phyloP scores from a whole-genome alignment of 805 yeast species.

The Zygotorulaspora florentina region DNA sequence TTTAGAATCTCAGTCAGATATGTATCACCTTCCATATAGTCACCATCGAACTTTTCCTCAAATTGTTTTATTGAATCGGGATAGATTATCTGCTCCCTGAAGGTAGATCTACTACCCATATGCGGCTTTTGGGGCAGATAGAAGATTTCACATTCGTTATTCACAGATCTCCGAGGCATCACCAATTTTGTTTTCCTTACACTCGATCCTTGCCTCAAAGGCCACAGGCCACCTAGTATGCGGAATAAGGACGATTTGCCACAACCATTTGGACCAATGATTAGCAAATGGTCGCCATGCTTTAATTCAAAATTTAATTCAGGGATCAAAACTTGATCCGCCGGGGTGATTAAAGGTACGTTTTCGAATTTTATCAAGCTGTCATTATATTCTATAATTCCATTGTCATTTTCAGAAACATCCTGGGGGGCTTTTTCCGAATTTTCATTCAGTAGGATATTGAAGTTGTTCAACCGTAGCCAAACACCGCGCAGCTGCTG shows the following conservation, averaged over 20 bases:
- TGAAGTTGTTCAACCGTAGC: slow-evolving; percentile 64
- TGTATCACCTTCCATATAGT: slow-evolving; percentile 37
- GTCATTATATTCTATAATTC: slow-evolving; percentile 45
- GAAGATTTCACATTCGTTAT: slow-evolving; percentile 50
- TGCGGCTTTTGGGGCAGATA: slow-evolving; percentile 93
- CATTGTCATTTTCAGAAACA: slow-evolving; percentile 16
- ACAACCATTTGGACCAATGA: slow-evolving; percentile 95
- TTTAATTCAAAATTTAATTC: slow-evolving; percentile 66
- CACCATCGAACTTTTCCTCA: slow-evolving; percentile 33
- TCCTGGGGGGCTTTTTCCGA: slow-evolving; percentile 28
- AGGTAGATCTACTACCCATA: slow-evolving; percentile 57
- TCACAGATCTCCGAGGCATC: slow-evolving; percentile 28
- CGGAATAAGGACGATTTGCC: slow-evolving; percentile 92
- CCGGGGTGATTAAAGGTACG: slow-evolving; percentile 83
- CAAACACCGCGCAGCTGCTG: slow-evolving; percentile 84
- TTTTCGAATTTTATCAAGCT: slow-evolving; percentile 62
- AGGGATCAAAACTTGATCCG: slow-evolving; percentile 65
- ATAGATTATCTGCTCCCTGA: slow-evolving; percentile 84
- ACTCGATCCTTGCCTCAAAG: slow-evolving; percentile 54
- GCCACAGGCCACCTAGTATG: slow-evolving; percentile 92
- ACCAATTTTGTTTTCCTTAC: slow-evolving; percentile 47
- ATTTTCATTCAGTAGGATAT: slow-evolving; percentile 52
- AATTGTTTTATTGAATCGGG: slow-evolving; percentile 69
- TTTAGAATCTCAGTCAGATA: slow-evolving; percentile 51
- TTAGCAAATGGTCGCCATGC: slow-evolving; percentile 78